Percentiles rank a stretch among this genome's conserved stretches.
phyloP scores from a whole-genome alignment of 768 basidiomycete species.

The Podaxis sp. region DNA sequence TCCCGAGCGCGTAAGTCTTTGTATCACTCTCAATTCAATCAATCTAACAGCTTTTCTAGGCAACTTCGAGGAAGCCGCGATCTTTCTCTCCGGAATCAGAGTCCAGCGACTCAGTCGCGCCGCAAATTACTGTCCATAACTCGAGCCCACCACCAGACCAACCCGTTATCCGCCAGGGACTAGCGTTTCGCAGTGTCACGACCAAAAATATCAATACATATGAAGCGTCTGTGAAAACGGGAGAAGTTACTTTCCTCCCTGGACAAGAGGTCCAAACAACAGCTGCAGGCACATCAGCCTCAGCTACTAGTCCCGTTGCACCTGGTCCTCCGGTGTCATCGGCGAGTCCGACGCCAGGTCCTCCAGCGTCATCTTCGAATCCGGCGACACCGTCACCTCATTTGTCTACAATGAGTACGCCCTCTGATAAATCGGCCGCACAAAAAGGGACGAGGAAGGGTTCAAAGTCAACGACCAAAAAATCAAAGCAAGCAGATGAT shows the following conservation, averaged over 20 bases:
- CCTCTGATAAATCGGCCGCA: constrained; percentile 6
- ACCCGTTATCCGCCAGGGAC: constrained; percentile 58
- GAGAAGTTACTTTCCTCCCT: constrained; percentile 44
- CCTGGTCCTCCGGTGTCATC: constrained; percentile 8
- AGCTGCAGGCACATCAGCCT: constrained; percentile 15
- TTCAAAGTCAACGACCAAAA: constrained; percentile 13
- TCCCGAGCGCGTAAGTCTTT: constrained; percentile 39
- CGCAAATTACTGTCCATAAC: constrained; percentile 39
- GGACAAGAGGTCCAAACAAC: constrained; percentile 40
- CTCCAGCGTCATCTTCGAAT: constrained; percentile 11
- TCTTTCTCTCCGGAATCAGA: constrained; percentile 53
- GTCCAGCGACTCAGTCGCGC: constrained; percentile 30
- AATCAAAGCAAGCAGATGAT: constrained; percentile 9
- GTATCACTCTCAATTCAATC: background rate
- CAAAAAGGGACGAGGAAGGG: constrained; percentile 23
- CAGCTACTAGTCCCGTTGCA: constrained; percentile 16
- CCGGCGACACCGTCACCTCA: constrained; percentile 12
- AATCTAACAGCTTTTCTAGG: constrained; percentile 20
- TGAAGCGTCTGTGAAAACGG: constrained; percentile 30
- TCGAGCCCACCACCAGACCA: constrained; percentile 45
- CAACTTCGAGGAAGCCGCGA: constrained; percentile 36
- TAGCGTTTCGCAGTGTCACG: constrained; percentile 41
- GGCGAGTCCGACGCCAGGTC: constrained; percentile 5
- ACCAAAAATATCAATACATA: constrained; percentile 38
- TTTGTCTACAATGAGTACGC: constrained; percentile 12